Conservation (phyloP, 2,329 filamentous ascomycete species). For the Beauveria medogensis region DNA sequence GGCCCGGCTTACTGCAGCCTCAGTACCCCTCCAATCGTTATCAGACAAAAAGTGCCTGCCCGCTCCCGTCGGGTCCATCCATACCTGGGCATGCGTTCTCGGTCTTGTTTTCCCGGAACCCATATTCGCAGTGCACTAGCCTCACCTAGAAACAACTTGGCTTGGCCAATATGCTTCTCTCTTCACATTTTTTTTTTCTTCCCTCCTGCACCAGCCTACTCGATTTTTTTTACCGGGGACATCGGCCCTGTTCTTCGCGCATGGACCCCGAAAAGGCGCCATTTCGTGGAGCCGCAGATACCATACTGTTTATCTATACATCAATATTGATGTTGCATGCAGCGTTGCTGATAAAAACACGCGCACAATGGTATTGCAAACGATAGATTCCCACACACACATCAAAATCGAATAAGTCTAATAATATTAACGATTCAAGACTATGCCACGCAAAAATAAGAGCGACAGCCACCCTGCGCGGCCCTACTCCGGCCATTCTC, state of each 20-base stretch:
- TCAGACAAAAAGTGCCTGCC: neutral
- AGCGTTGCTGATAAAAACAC: neutral
- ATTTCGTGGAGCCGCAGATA: slow-evolving; percentile 5
- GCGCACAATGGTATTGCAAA: neutral
- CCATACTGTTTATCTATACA: neutral
- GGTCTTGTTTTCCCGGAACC: slow-evolving; percentile 5
- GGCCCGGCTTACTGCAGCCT: neutral
- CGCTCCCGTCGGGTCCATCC: neutral
- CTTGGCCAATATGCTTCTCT: neutral
- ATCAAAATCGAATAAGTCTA: neutral
- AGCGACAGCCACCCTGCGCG: neutral
- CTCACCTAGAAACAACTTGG: neutral
- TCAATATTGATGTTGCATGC: neutral
- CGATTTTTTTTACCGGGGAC: slow-evolving; percentile 4
- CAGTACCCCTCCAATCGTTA: neutral
- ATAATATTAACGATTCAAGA: too few species aligned
- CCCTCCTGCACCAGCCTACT: neutral
- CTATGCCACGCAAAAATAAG: neutral
- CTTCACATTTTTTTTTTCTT: neutral
- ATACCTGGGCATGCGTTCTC: neutral
- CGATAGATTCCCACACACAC: neutral
- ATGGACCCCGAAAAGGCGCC: neutral
- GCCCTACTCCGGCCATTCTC: slow-evolving; percentile 13
- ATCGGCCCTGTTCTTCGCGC: slow-evolving; percentile 7
- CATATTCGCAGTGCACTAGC: neutral